These are phyloP conservation scores for Scheffersomyces lignosus DNA, from an alignment of 805 yeast genomes.

Conservation along the genomic window DNA sequence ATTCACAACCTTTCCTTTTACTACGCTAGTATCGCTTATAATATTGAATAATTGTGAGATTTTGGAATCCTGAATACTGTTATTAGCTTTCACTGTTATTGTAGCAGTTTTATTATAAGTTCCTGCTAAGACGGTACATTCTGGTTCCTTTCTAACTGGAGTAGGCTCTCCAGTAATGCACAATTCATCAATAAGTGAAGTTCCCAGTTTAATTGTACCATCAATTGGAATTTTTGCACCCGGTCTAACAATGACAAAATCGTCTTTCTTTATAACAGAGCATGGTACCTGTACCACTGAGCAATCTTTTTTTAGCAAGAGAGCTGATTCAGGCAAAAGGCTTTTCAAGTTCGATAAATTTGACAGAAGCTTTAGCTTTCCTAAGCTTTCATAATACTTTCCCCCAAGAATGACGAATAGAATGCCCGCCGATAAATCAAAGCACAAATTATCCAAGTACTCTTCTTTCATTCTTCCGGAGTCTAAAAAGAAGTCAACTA, in stretches of 20 bases:
- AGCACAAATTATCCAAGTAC: constrained; percentile 4
- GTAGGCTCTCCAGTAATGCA: constrained; percentile 7
- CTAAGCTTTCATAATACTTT: constrained; percentile 4
- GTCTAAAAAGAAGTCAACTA: constrained; percentile 1
- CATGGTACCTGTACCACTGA: constrained; percentile 5
- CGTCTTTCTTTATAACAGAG: constrained; percentile 6
- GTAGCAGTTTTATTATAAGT: constrained; percentile 4
- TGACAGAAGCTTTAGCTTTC: constrained; percentile 6
- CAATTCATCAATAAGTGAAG: constrained; percentile 5
- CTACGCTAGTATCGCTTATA: not conserved
- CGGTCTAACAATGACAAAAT: constrained; percentile 6
- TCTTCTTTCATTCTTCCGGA: not conserved
- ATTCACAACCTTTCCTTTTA: not conserved
- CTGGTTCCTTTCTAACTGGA: constrained; percentile 3
- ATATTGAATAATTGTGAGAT: not conserved
- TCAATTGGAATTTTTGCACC: constrained; percentile 9
- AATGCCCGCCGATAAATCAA: constrained; percentile 7
- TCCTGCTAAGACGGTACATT: constrained; percentile 5
- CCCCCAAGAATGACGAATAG: constrained; percentile 6
- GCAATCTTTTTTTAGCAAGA: constrained; percentile 2
- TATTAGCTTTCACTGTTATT: constrained; percentile 2
- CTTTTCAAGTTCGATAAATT: constrained; percentile 5
- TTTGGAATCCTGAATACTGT: not conserved
- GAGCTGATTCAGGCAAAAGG: constrained; percentile 5
- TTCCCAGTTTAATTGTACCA: constrained; percentile 5